Conservation (phyloP, 306 rosid species). For the Spatholobus suberectus region DNA sequence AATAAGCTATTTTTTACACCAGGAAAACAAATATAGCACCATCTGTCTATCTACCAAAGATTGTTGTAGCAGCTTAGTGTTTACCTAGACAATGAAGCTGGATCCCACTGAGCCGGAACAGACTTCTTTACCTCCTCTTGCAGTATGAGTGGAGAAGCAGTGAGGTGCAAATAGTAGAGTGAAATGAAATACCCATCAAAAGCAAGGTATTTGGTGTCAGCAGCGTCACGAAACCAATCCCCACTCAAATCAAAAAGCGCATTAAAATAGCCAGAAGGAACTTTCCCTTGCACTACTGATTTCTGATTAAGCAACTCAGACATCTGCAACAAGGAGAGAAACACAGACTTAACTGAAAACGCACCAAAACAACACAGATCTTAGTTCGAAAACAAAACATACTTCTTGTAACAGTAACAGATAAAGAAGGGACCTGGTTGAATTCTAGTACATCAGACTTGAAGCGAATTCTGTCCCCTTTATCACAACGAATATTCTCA, state of each 20-base stretch:
- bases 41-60: background rate
- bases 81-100: slow-evolving; percentile 87
- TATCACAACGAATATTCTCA: slow-evolving; percentile 83
- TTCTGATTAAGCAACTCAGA: slow-evolving; percentile 91
- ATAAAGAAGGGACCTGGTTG: slow-evolving; percentile 69
- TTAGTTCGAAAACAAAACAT: slow-evolving; percentile 14
- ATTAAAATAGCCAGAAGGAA: slow-evolving; percentile 93
- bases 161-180: slow-evolving; percentile 77
- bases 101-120: slow-evolving; percentile 97
- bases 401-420: background rate
- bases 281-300: slow-evolving; percentile 83
- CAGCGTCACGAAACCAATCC: slow-evolving; percentile 87
- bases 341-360: background rate
- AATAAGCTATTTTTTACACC: background rate
- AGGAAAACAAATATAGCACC: background rate
- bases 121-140: slow-evolving; percentile 78
- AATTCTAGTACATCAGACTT: slow-evolving; percentile 91
- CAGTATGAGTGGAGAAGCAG: slow-evolving; percentile 69
- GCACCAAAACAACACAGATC: slow-evolving; percentile 31
- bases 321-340: slow-evolving; percentile 75
- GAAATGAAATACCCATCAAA: slow-evolving; percentile 93
- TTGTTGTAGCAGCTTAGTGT: background rate
- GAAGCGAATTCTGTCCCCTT: slow-evolving; percentile 94
- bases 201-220: slow-evolving; percentile 79
- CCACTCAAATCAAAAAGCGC: slow-evolving; percentile 84